Percentiles rank a stretch among this genome's conserved stretches.
Conservation (phyloP, 305 asterid species). For the Fraxinus greggii region DNA sequence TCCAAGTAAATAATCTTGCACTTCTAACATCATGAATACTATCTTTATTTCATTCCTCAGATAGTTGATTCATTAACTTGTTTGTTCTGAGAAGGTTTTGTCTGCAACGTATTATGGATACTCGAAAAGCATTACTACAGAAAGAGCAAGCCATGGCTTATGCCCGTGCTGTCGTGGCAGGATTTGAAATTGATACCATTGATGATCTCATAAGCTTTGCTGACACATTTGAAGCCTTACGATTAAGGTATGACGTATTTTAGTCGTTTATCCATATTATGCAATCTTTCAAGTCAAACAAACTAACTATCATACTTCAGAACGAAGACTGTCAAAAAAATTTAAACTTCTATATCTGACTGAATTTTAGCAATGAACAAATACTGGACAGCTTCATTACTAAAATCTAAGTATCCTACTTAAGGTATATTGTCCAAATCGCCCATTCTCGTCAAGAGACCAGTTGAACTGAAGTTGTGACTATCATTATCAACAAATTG, state of each 20-base stretch:
- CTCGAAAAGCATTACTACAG: conserved; percentile 71
- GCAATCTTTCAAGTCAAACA: neutral
- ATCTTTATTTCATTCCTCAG: neutral
- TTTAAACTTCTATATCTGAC: neutral
- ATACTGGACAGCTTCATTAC: neutral
- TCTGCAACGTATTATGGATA: conserved; percentile 66
- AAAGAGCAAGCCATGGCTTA: conserved; percentile 94
- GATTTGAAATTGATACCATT: conserved; percentile 65
- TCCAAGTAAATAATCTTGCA: conserved; percentile 52
- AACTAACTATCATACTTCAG: neutral
- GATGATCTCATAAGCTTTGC: conserved; percentile 75
- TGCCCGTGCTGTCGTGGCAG: conserved; percentile 90
- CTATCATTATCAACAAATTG: neutral
- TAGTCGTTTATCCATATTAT: neutral
- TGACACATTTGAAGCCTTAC: conserved; percentile 78
- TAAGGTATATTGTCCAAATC: neutral
- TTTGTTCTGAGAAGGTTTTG: conserved; percentile 43
- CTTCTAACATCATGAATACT: conserved; percentile 2
- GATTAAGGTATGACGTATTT: conserved; percentile 46
- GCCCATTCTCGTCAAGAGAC: neutral
- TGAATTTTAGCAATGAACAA: neutral
- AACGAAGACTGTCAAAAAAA: neutral
- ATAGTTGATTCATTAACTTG: conserved; percentile 23
- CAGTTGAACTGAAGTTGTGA: neutral
- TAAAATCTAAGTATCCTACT: neutral